phyloP scores from a whole-genome alignment of 768 basidiomycete species.

The Mycena kentingensis region DNA sequence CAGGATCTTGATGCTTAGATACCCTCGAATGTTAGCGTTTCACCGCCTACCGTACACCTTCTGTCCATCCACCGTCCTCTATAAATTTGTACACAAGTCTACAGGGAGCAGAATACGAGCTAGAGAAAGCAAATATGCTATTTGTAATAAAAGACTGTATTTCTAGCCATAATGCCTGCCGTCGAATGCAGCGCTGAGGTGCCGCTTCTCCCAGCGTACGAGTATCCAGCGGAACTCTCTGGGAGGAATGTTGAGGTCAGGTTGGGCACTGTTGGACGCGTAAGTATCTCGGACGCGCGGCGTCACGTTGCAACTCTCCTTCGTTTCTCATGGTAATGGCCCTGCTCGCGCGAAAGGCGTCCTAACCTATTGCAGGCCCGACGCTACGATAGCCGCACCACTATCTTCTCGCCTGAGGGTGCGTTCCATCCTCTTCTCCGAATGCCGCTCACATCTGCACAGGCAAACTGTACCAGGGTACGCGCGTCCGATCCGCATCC shows the following conservation, averaged over 20 bases:
- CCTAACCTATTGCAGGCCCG: slow-evolving; percentile 59
- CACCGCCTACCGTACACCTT: no score
- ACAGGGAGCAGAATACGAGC: no score
- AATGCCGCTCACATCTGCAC: slow-evolving; percentile 18
- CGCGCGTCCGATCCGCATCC: slow-evolving; percentile 32
- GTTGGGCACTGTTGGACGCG: slow-evolving; percentile 37
- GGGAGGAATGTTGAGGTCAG: not conserved
- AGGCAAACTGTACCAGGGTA: slow-evolving; percentile 98
- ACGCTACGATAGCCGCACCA: slow-evolving; percentile 96
- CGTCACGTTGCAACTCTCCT: slow-evolving; percentile 38
- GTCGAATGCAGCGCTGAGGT: no score
- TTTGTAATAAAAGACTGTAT: no score
- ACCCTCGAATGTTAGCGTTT: no score
- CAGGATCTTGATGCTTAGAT: no score
- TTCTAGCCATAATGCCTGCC: no score
- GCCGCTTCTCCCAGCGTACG: no score
- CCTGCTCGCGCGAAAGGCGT: slow-evolving; percentile 1
- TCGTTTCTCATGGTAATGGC: slow-evolving; percentile 47
- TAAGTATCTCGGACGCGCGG: slow-evolving; percentile 46
- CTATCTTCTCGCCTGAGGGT: slow-evolving; percentile 99
- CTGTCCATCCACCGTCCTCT: no score
- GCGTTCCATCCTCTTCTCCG: slow-evolving; percentile 23
- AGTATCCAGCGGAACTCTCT: not conserved
- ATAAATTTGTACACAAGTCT: no score
- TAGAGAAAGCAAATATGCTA: no score